Percentiles rank a stretch among this genome's conserved stretches.
These are phyloP conservation scores for Diphasiastrum complanatum DNA, from an alignment of 83 land plant genomes.

Conservation along the genomic window DNA sequence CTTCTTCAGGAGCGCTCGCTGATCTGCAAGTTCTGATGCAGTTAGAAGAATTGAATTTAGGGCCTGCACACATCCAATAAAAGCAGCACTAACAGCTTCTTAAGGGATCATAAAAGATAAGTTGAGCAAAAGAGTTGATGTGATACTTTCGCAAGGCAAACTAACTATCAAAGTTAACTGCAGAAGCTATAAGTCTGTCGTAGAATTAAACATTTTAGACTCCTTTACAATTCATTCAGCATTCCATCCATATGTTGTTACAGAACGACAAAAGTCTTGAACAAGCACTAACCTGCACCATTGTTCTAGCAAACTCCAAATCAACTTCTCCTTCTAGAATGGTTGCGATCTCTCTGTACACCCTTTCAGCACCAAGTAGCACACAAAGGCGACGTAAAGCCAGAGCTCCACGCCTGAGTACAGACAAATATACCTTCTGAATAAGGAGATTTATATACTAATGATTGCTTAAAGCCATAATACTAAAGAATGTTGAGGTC, in stretches of 20 bases:
- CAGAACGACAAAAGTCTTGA: not conserved
- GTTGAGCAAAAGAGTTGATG: no score
- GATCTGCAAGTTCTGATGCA: constrained; percentile 77
- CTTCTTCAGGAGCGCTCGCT: constrained; percentile 66
- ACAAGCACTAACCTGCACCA: constrained; percentile 6
- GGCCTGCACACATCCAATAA: constrained; percentile 53
- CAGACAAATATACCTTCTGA: not conserved
- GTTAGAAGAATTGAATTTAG: constrained; percentile 89
- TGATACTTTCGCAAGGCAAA: no score
- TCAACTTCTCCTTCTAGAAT: constrained; percentile 13
- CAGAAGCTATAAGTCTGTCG: not conserved
- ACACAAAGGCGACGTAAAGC: constrained; percentile 3
- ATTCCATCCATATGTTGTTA: not conserved
- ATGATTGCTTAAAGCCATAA: no score
- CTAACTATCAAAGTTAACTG: not conserved
- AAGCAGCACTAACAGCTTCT: not conserved
- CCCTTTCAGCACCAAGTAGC: constrained; percentile 6
- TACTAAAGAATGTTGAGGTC: no score
- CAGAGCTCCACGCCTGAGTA: constrained; percentile 7
- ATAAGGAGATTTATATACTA: not conserved
- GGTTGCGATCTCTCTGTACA: constrained; percentile 15
- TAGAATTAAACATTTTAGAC: no score
- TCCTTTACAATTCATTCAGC: not conserved
- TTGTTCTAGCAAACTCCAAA: constrained; percentile 5
- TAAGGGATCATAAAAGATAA: not conserved